These are phyloP conservation scores for Plantago major DNA, from an alignment of 257 asterid species.

Conservation along the genomic window DNA sequence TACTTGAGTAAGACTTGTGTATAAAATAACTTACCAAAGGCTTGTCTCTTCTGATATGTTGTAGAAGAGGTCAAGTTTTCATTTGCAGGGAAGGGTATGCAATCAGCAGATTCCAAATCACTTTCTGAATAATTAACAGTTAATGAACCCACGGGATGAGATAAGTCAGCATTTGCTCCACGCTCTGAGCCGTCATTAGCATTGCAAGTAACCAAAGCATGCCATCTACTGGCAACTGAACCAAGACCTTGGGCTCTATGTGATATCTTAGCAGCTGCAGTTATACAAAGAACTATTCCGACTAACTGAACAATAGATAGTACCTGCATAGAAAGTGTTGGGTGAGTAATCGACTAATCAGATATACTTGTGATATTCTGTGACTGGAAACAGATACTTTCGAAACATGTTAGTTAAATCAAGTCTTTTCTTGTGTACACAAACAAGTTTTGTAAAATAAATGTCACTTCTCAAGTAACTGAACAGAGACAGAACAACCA, in stretches of 20 bases:
- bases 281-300: slow-evolving; percentile 70
- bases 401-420: neutral
- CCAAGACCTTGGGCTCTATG: slow-evolving; percentile 88
- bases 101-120: slow-evolving; percentile 67
- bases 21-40: slow-evolving; percentile 57
- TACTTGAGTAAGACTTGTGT: too few relatives aligned
- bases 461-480: neutral
- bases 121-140: slow-evolving; percentile 55
- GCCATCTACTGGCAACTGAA: slow-evolving; percentile 88
- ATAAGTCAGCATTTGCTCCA: slow-evolving; percentile 33
- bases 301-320: slow-evolving; percentile 62
- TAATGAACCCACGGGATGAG: slow-evolving; percentile 26
- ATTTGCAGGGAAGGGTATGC: slow-evolving; percentile 34
- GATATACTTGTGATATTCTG: neutral
- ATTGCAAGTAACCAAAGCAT: slow-evolving; percentile 63
- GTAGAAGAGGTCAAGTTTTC: slow-evolving; percentile 38
- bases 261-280: slow-evolving; percentile 79
- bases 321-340: slow-evolving; percentile 37
- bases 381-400: neutral
- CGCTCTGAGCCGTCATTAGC: slow-evolving; percentile 40
- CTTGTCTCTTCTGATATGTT: slow-evolving; percentile 78
- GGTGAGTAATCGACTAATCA: neutral
- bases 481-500: neutral
- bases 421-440: neutral
- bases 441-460: neutral